Evolutionary conservation across 2,329 filamentous ascomycete genomes (phyloP), one percentile per base, ranked within the genome.

Genomic region (Cordyceps tenuipes): DNA sequence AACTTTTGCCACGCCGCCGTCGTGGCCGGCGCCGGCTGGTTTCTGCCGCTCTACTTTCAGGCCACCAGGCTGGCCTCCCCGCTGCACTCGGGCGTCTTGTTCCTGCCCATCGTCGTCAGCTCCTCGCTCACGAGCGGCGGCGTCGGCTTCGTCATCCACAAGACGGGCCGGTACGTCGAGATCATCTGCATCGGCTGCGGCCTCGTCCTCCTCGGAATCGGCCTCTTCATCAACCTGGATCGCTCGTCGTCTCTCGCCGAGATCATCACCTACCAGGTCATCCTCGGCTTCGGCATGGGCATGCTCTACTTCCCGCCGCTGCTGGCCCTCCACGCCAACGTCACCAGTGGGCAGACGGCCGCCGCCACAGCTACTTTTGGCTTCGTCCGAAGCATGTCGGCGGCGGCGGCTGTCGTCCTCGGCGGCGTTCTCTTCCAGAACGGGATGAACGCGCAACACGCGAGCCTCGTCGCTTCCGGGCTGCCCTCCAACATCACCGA

Each of bases 31-130:
- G 78, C 78, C 1, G 82, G 84, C 54, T 91, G 89, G 71, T 91
- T 88, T 66, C 75, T 91, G 29, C 89, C 89, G 0, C 77, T 91
- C 0, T 91, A 87, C 71, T 86, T 90, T 58, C 89, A 92, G 68
- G 80, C 84, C 3, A 87, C 86, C 0, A 79, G 86, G 2, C 79
- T 79, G 55, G 82, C 82, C 1, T 59, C 61, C 6, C 61, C 61
- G 12, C 31, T 62, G 31, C 51, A 43, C 23, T 59, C 56, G 39
- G 61, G 61, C 31, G 36, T 62, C 9, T 46, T 59, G 21, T 36
- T 59, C 39, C 56, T 62, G 21, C 60, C 56, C 13, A 50, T 59
- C n/a, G 47, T 62, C 19, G 21, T 62, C 19, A 50, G 71, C 47
- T 68, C 76, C 29, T 74, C 76, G 10, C 41, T 75, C 5, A 62